A percentile compares a stretch with the other conserved stretches of the same genome.
Conservation (phyloP, 805 yeast species). For the Candida suzukii region DNA sequence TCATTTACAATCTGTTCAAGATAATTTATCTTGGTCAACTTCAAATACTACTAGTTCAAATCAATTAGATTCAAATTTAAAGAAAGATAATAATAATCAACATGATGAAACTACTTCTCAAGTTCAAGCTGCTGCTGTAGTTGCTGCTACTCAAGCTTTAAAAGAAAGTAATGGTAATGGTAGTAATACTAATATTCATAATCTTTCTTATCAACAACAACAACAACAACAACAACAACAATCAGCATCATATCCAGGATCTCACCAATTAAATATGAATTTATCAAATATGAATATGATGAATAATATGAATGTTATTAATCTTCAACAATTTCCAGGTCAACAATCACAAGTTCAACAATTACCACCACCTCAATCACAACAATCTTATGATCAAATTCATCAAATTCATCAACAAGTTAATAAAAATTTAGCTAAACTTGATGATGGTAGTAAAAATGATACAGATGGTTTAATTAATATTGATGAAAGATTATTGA, state of each 20-base stretch:
- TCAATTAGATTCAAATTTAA: constrained; percentile 2
- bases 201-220: too few species aligned
- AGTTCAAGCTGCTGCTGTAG: constrained; percentile 18
- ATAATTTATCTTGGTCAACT: constrained; percentile 15
- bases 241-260: neutral
- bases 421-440: too few species aligned
- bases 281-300: neutral
- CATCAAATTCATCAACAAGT: constrained; percentile 8
- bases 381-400: constrained; percentile 5
- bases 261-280: neutral
- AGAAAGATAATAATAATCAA: neutral
- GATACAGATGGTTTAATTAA: constrained; percentile 16
- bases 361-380: constrained; percentile 3
- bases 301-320: neutral
- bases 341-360: neutral
- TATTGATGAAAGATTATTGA: constrained; percentile 19
- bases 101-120: constrained; percentile 6
- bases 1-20: constrained; percentile 9
- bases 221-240: neutral
- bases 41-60: constrained; percentile 5
- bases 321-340: neutral
- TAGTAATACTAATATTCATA: neutral
- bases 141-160: constrained; percentile 19
- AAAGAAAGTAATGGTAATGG: constrained; percentile 9
- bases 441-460: too few species aligned